Percentiles rank a stretch among this genome's conserved stretches.
phyloP scores from a whole-genome alignment of 1,284 basidiomycete genomes.

The Xerocomus cyaneibrunnescens region DNA sequence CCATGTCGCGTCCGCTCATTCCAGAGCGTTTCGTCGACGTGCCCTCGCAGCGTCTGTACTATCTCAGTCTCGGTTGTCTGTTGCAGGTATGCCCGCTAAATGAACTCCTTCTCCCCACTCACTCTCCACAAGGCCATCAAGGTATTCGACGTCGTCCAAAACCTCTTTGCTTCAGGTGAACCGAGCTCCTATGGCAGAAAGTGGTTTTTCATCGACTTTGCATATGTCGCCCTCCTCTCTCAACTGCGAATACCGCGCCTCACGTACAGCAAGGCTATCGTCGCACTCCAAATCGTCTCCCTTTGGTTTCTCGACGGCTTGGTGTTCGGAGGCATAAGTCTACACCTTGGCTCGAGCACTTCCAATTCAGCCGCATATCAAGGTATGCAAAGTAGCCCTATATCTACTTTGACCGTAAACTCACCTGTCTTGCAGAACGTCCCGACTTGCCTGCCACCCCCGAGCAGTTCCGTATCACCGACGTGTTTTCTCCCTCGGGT shows the following conservation, averaged over 20 bases:
- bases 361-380: constrained; percentile 24
- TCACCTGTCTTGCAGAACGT: constrained; percentile 30
- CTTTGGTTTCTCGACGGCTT: constrained; percentile 65
- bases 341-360: constrained; percentile 39
- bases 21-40: constrained; percentile 55
- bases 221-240: constrained; percentile 59
- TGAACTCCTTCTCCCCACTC: not conserved
- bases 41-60: constrained; percentile 59
- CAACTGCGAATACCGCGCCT: constrained; percentile 77
- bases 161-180: constrained; percentile 44
- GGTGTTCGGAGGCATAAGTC: constrained; percentile 67
- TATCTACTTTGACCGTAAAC: not conserved
- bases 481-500: constrained; percentile 49
- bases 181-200: constrained; percentile 50
- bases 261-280: constrained; percentile 61
- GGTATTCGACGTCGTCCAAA: constrained; percentile 57
- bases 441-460: constrained; percentile 45
- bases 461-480: constrained; percentile 44
- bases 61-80: constrained; percentile 52
- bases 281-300: constrained; percentile 55
- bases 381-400: constrained; percentile 32
- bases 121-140: constrained; percentile 44
- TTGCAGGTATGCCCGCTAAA: constrained; percentile 43
- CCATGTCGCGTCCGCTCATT: constrained; percentile 42
- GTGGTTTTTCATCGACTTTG: constrained; percentile 70